Evolutionary conservation across 139 green algal species (phyloP).

Genomic region (Picochlorum sp.): DNA sequence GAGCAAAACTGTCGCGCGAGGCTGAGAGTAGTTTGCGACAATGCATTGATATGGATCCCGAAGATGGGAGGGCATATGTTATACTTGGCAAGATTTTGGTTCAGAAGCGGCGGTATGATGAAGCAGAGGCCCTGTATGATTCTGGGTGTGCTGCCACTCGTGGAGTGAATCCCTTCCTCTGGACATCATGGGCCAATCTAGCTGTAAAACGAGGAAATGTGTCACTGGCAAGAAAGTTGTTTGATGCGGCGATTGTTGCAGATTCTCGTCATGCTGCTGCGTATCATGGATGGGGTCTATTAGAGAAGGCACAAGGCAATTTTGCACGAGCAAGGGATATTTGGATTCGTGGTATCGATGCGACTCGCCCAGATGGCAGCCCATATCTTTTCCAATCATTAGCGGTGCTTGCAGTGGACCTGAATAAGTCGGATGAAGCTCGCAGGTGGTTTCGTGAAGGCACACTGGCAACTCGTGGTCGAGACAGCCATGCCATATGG

Average conservation of each 20-base stretch:
- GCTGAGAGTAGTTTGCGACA: constrained; percentile 48
- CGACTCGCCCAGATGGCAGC: constrained; percentile 37
- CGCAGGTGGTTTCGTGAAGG: constrained; percentile 74
- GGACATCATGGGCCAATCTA: constrained; percentile 85
- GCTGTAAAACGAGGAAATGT: constrained; percentile 61
- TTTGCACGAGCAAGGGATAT: constrained; percentile 57
- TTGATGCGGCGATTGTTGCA: constrained; percentile 83
- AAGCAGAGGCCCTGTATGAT: constrained; percentile 82
- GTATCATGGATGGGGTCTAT: constrained; percentile 94
- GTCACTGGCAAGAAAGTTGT: constrained; percentile 71
- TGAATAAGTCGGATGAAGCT: constrained; percentile 62
- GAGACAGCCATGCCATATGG: constrained; percentile 61
- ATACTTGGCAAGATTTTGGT: constrained; percentile 74
- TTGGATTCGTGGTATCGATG: constrained; percentile 58
- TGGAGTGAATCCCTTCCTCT: constrained; percentile 81
- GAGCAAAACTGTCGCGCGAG: constrained; percentile 27
- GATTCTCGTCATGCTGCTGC: constrained; percentile 74
- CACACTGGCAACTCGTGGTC: constrained; percentile 39
- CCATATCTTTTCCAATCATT: constrained; percentile 81
- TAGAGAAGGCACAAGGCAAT: constrained; percentile 88
- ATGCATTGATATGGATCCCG: constrained; percentile 57
- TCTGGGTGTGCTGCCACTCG: constrained; percentile 66
- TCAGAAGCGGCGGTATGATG: constrained; percentile 57
- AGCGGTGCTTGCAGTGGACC: constrained; percentile 63
- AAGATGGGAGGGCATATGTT: constrained; percentile 85